Conservation (phyloP, 768 basidiomycete genomes). For the Tulasnella sp. region DNA sequence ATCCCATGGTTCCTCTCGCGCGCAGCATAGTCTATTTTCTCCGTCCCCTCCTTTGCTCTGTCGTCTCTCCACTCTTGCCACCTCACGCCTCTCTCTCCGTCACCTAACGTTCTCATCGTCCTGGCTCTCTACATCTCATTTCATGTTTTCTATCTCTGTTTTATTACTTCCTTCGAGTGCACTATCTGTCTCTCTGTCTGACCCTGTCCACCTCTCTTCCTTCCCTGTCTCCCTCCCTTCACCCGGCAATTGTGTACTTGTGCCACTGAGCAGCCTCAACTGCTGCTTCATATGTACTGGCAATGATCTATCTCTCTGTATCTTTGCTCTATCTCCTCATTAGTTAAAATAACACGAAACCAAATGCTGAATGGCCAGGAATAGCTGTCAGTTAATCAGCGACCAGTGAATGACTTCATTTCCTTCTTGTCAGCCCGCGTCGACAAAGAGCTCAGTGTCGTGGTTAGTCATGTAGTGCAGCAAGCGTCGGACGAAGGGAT, state of each 20-base stretch:
- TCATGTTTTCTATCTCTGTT: not conserved
- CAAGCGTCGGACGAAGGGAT: not conserved
- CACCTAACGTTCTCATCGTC: not conserved
- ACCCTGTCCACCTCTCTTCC: too few relatives aligned
- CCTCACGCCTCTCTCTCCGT: not conserved
- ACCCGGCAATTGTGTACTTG: too few relatives aligned
- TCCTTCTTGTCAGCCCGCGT: too few relatives aligned
- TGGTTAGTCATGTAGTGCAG: not conserved
- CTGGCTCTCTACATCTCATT: not conserved
- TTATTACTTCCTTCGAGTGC: slow-evolving; percentile 1
- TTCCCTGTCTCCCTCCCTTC: too few relatives aligned
- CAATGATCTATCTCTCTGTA: not conserved
- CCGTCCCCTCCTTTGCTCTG: too few relatives aligned
- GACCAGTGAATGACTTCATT: not conserved
- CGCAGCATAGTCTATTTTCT: too few relatives aligned
- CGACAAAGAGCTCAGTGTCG: too few relatives aligned
- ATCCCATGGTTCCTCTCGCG: too few relatives aligned
- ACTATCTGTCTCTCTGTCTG: too few relatives aligned
- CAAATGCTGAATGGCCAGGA: not conserved
- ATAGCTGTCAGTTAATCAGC: not conserved
- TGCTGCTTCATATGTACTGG: not conserved
- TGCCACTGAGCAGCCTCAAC: too few relatives aligned
- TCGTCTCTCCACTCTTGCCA: not conserved
- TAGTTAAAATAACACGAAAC: not conserved
- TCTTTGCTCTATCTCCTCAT: not conserved